Percentiles rank a stretch among this genome's conserved stretches.
These are phyloP conservation scores for Lecanosticta acicola DNA, from an alignment of 2,329 filamentous ascomycete species.

Conservation along the genomic window DNA sequence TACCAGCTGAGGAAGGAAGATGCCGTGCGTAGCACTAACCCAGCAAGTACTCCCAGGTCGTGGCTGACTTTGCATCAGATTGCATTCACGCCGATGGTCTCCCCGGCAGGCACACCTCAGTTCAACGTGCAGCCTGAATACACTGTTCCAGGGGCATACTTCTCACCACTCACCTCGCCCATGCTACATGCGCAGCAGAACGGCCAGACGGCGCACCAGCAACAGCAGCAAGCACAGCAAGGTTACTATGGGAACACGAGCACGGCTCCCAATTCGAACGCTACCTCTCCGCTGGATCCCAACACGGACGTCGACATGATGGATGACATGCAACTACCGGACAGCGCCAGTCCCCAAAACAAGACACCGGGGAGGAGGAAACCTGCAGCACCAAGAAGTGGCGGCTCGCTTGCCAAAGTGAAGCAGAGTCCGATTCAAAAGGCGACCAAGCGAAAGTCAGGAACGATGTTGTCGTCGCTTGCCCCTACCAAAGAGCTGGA, in stretches of 20 bases:
- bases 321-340: conserved; percentile 27
- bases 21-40: conserved; percentile 48
- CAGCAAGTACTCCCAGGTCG: conserved; percentile 10
- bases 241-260: conserved; percentile 46
- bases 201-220: conserved; percentile 49
- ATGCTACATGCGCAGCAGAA: conserved; percentile 66
- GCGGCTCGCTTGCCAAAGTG: conserved; percentile 45
- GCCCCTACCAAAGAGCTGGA: conserved; percentile 44
- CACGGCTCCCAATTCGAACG: conserved; percentile 49
- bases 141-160: conserved; percentile 65
- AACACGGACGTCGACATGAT: conserved; percentile 39
- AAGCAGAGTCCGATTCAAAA: conserved; percentile 70
- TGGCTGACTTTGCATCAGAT: conserved; percentile 20
- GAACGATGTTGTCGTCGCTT: conserved; percentile 36
- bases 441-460: conserved; percentile 50
- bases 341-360: conserved; percentile 36
- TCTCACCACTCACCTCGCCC: conserved; percentile 77
- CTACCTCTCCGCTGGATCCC: conserved; percentile 42
- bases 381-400: conserved; percentile 43
- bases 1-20: conserved; percentile 65
- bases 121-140: conserved; percentile 55
- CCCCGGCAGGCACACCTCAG: conserved; percentile 75
- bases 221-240: conserved; percentile 36
- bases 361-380: conserved; percentile 44
- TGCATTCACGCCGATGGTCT: conserved; percentile 69